These are phyloP conservation scores for Diaporthe capsici DNA, from an alignment of 2,329 filamentous ascomycete genomes.

Conservation along the genomic window DNA sequence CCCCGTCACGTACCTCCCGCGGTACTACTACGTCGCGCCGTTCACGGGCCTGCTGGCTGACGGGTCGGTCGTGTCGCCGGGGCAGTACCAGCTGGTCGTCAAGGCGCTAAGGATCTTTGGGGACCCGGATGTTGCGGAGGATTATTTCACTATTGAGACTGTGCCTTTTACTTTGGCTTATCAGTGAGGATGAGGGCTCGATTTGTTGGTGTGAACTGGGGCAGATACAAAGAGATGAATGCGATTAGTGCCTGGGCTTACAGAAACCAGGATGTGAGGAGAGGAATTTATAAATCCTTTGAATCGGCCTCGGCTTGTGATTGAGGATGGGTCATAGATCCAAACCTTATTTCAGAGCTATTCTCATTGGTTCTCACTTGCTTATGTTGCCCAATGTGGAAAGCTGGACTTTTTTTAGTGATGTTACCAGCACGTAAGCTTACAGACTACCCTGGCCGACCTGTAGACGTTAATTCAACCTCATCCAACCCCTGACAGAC, in stretches of 20 bases:
- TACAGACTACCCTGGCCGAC: no score
- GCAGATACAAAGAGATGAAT: no score
- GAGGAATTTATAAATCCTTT: background rate
- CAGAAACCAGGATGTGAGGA: no score
- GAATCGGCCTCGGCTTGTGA: background rate
- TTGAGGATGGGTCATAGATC: background rate
- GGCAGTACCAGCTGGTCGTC: slow-evolving; percentile 46
- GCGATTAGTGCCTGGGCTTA: no score
- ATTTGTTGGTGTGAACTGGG: no score
- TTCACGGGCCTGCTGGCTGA: slow-evolving; percentile 47
- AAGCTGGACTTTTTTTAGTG: background rate
- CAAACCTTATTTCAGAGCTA: background rate
- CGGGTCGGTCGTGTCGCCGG: slow-evolving; percentile 45
- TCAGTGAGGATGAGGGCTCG: background rate
- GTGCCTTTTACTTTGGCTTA: slow-evolving; percentile 33
- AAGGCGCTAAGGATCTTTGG: slow-evolving; percentile 47
- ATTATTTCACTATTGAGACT: slow-evolving; percentile 44
- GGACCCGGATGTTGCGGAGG: slow-evolving; percentile 44
- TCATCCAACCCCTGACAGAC: no score
- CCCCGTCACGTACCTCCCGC: slow-evolving; percentile 40
- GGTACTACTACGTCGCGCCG: slow-evolving; percentile 33
- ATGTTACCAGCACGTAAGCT: no score
- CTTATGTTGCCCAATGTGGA: no score
- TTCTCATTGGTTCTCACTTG: no score
- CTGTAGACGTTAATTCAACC: no score